Percentiles rank a stretch among this genome's conserved stretches.
phyloP scores from a whole-genome alignment of 179 eudicot species.

The Beta macrorhiza region DNA sequence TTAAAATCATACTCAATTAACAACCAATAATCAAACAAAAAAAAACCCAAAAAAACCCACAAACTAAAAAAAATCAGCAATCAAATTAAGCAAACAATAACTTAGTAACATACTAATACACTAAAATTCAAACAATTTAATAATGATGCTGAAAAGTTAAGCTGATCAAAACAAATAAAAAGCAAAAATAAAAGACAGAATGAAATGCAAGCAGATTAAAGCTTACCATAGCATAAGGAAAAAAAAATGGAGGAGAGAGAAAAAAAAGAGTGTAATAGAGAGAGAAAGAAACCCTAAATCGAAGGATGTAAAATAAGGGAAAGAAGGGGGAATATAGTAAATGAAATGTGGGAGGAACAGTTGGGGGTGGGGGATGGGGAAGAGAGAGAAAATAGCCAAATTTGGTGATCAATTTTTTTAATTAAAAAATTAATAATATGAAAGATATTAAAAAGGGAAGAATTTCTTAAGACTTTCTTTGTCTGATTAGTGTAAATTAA shows the following conservation, averaged over 20 bases:
- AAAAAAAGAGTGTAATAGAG: conserved; percentile 9
- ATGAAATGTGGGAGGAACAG: conserved; percentile 35
- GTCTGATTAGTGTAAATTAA: background rate
- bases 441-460: background rate
- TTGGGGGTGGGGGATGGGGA: conserved; percentile 27
- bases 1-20: conserved; percentile 4
- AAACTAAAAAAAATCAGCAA: background rate
- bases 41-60: background rate
- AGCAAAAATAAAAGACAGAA: background rate
- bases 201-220: conserved; percentile 19
- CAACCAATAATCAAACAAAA: background rate
- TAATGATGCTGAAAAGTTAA: background rate
- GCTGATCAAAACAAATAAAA: conserved; percentile 14
- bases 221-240: conserved; percentile 16
- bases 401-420: background rate
- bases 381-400: conserved; percentile 7
- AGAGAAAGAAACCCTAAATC: conserved; percentile 31
- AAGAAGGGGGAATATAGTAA: conserved; percentile 12
- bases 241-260: background rate
- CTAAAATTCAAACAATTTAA: background rate
- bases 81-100: conserved; percentile 11
- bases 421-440: background rate
- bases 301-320: background rate
- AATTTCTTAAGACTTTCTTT: conserved; percentile 33
- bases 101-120: background rate